phyloP scores from a whole-genome alignment of 2,329 filamentous ascomycete species.

The Diplodia mutila region DNA sequence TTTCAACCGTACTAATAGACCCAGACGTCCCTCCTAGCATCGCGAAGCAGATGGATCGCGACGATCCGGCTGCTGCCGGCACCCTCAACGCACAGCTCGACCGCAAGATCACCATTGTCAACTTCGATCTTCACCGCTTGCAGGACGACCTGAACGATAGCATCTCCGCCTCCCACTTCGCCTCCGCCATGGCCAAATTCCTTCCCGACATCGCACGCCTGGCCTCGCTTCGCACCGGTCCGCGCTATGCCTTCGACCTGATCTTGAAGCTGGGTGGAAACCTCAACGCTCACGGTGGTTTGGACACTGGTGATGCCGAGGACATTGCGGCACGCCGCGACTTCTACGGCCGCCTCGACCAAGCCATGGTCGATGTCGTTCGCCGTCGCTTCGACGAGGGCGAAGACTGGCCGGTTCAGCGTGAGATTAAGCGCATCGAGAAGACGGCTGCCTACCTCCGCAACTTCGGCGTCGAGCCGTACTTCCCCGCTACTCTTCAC shows the following conservation, averaged over 20 bases:
- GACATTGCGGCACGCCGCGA: constrained; percentile 53
- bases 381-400: constrained; percentile 53
- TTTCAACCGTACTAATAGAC: constrained; percentile 27
- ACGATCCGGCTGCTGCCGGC: constrained; percentile 52
- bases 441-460: constrained; percentile 58
- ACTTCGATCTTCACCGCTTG: constrained; percentile 60
- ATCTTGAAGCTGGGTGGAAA: constrained; percentile 60
- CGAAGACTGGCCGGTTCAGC: constrained; percentile 56
- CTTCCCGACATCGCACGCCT: constrained; percentile 58
- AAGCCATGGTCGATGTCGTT: constrained; percentile 58
- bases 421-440: constrained; percentile 60
- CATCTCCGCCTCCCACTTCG: constrained; percentile 57
- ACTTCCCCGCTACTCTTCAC: constrained; percentile 57
- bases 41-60: constrained; percentile 57
- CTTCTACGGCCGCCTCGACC: constrained; percentile 55
- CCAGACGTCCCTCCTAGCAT: constrained; percentile 57
- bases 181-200: constrained; percentile 59
- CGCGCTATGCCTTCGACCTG: constrained; percentile 57
- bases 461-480: constrained; percentile 58
- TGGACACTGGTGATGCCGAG: constrained; percentile 53
- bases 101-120: constrained; percentile 62
- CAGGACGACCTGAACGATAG: constrained; percentile 60
- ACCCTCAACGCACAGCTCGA: constrained; percentile 61
- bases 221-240: constrained; percentile 51
- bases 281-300: constrained; percentile 58